Evolutionary conservation across 441 rosid genomes (phyloP).

Genomic region (Erodium trifolium): DNA sequence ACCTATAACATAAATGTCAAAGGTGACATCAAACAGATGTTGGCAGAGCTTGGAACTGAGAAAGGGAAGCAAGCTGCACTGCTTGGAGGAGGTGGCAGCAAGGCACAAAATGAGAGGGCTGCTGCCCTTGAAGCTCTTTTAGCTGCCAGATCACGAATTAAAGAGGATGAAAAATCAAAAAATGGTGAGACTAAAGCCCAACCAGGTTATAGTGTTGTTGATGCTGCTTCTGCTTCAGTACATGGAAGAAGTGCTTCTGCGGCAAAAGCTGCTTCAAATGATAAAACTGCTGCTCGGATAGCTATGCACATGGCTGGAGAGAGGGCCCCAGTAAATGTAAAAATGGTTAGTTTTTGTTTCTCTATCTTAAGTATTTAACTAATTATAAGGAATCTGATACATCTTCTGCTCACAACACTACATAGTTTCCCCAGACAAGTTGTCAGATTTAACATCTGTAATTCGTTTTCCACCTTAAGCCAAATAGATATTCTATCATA

Average conservation of each 20-base stretch:
- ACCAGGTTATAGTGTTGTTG: slow-evolving; percentile 66
- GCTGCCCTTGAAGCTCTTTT: slow-evolving; percentile 80
- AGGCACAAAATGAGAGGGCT: slow-evolving; percentile 91
- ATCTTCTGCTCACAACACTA: neutral
- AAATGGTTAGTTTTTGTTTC: slow-evolving; percentile 47
- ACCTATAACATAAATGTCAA: slow-evolving; percentile 59
- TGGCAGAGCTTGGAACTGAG: slow-evolving; percentile 85
- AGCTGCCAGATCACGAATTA: slow-evolving; percentile 69
- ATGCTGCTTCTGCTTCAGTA: slow-evolving; percentile 94
- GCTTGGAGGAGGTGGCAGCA: slow-evolving; percentile 89
- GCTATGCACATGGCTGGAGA: slow-evolving; percentile 98
- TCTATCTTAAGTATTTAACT: slow-evolving; percentile 10
- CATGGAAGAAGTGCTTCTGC: slow-evolving; percentile 93
- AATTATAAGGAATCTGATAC: neutral
- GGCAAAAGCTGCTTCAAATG: slow-evolving; percentile 69
- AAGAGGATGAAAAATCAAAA: slow-evolving; percentile 49
- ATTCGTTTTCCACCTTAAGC: neutral
- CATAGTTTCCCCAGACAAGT: neutral
- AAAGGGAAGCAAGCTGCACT: slow-evolving; percentile 73
- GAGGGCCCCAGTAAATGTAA: slow-evolving; percentile 72
- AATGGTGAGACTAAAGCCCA: slow-evolving; percentile 42
- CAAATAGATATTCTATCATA: neutral
- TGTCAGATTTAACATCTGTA: slow-evolving; percentile 3
- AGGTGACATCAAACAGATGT: slow-evolving; percentile 89
- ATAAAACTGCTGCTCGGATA: slow-evolving; percentile 86